A percentile compares a stretch with the other conserved stretches of the same genome.
phyloP scores from a whole-genome alignment of 1,139 yeast genomes.

The Geotrichum fermentans region DNA sequence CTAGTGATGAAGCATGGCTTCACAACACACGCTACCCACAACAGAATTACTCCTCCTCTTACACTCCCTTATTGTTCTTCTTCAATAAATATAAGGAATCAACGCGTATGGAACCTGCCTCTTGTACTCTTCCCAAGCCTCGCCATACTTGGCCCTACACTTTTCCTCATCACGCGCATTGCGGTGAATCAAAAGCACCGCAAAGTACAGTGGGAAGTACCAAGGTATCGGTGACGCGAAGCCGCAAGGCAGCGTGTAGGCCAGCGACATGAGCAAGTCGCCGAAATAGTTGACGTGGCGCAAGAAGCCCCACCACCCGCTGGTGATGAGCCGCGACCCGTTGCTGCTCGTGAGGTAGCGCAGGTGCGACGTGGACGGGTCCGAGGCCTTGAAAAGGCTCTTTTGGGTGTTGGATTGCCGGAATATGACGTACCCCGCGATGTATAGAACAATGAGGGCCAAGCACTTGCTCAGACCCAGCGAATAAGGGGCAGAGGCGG shows the following conservation, averaged over 20 bases:
- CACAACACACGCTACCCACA: background rate
- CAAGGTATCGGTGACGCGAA: constrained; percentile 77
- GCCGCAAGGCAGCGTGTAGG: constrained; percentile 93
- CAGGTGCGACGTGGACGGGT: constrained; percentile 55
- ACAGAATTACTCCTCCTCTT: background rate
- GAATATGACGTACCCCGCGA: constrained; percentile 74
- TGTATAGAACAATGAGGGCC: constrained; percentile 44
- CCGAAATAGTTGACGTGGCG: constrained; percentile 95
- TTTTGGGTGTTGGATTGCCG: constrained; percentile 80
- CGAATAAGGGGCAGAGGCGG: constrained; percentile 56
- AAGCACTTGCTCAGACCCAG: constrained; percentile 45
- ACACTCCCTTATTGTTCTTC: background rate
- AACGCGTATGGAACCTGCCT: constrained; percentile 78
- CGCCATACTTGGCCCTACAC: constrained; percentile 79
- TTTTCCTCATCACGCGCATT: constrained; percentile 88
- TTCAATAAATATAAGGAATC: constrained; percentile 75
- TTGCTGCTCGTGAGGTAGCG: constrained; percentile 66
- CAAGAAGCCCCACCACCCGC: constrained; percentile 95
- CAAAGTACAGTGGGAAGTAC: constrained; percentile 81
- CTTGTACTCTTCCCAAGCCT: constrained; percentile 80
- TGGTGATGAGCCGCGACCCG: constrained; percentile 77
- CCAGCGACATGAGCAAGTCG: constrained; percentile 86
- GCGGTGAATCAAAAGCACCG: constrained; percentile 74
- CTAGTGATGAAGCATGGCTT: background rate
- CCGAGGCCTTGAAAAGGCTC: constrained; percentile 74